Percentiles rank a stretch among this genome's conserved stretches.
phyloP scores from a whole-genome alignment of 495 filamentous ascomycete genomes.

The Penicillium canariense region DNA sequence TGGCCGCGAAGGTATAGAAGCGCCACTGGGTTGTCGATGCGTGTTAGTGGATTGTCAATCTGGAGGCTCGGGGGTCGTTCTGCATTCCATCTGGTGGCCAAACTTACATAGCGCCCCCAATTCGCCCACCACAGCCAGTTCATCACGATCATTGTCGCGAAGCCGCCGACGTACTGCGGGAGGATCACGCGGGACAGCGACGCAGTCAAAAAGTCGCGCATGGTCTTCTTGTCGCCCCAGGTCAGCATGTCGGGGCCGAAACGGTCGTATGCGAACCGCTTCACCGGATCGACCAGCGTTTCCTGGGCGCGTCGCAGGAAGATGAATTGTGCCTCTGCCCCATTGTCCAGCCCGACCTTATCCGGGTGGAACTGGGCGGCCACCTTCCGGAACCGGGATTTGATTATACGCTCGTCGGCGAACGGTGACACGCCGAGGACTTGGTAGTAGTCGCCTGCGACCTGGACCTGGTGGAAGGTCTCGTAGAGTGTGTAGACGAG shows the following conservation, averaged over 20 bases:
- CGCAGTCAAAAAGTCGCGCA: conserved; percentile 67
- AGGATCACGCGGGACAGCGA: conserved; percentile 55
- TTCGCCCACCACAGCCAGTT: conserved; percentile 77
- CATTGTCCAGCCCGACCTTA: conserved; percentile 54
- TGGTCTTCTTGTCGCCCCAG: conserved; percentile 68
- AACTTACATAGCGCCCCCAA: conserved; percentile 66
- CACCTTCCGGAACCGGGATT: conserved; percentile 80
- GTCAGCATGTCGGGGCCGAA: conserved; percentile 74
- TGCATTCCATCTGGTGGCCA: background rate
- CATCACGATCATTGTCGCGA: conserved; percentile 61
- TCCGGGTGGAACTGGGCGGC: conserved; percentile 88
- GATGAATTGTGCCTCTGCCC: conserved; percentile 66
- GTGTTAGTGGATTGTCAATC: background rate
- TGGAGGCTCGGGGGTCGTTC: background rate
- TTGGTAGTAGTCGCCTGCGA: conserved; percentile 71
- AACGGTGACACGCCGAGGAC: conserved; percentile 64
- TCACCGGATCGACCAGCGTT: conserved; percentile 72
- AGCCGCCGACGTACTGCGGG: conserved; percentile 65
- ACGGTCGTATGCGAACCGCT: conserved; percentile 88
- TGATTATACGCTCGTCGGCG: conserved; percentile 72
- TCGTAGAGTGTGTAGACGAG: conserved; percentile 94
- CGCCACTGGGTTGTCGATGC: conserved; percentile 60
- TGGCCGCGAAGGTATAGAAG: conserved; percentile 66
- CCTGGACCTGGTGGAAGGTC: conserved; percentile 74
- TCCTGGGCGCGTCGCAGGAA: conserved; percentile 81